Evolutionary conservation across 1,139 yeast species (phyloP).

Genomic region (Yamadazyma triangularis): DNA sequence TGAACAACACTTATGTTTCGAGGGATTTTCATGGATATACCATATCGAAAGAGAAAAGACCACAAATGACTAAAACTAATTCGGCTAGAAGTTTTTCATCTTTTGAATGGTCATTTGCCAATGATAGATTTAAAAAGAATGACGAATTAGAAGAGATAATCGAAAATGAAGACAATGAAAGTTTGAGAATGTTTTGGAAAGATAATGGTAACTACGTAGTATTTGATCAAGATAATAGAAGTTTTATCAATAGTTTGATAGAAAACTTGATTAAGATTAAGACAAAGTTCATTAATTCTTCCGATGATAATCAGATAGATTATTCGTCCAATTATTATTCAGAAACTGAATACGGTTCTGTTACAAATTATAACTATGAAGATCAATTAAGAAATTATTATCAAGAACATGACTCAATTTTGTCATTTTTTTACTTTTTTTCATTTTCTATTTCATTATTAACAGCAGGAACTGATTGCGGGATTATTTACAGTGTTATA

Average conservation of each 20-base stretch:
- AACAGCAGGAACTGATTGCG: conserved; percentile 40
- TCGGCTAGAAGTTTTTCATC: conserved; percentile 11
- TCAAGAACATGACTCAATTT: conserved; percentile 31
- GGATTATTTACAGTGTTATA: conserved; percentile 36
- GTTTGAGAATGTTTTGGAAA: conserved; percentile 13
- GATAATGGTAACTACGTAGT: conserved; percentile 6
- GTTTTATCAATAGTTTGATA: conserved; percentile 8
- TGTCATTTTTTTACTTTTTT: conserved; percentile 28
- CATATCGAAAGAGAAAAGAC: conserved; percentile 2
- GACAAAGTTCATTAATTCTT: conserved; percentile 10
- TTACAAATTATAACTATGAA: conserved; percentile 11
- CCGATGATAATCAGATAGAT: conserved; percentile 5
- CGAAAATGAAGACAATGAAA: conserved; percentile 13
- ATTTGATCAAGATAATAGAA: too few species aligned
- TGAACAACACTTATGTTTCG: too few species aligned
- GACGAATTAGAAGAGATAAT: conserved; percentile 12
- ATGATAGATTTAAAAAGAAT: conserved; percentile 5
- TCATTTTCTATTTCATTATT: conserved; percentile 34
- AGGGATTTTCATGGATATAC: neutral
- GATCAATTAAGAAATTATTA: conserved; percentile 21
- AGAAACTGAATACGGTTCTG: conserved; percentile 8
- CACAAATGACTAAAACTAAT: conserved; percentile 8
- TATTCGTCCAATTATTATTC: neutral
- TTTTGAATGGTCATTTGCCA: conserved; percentile 11
- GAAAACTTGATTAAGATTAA: conserved; percentile 7